Base-by-base conservation (phyloP, 495 filamentous ascomycete species). In the Elasticomyces elasticus region DNA sequence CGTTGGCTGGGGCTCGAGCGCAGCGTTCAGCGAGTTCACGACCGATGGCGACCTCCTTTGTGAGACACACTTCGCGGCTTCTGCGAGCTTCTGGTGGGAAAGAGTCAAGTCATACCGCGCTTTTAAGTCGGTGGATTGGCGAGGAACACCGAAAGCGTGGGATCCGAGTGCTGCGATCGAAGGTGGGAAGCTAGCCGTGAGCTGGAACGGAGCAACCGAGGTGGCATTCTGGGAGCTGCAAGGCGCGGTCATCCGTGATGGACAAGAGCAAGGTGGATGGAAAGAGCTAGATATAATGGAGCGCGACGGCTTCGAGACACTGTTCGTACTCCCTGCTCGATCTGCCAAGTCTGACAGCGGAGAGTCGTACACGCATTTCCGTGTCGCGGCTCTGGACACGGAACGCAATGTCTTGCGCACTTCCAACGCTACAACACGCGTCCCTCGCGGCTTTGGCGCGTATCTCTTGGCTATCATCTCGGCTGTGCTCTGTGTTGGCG, bases 191-290 rank as follows among this genome's bases (percentile, higher is more conserved):
- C 25, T 62, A 20, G 59, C 51, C 38, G 48, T 62, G 12, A 55
- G 51, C 52, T 62, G 60, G 60, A 62, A 62, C 33, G 60, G 60
- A 26, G 60, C 60, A 12, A 62, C 56, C 1, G 56, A 60, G 17
- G 51, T 60, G 41, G 30, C 23, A 4, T 47, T 28, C 44, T 62
- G 60, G 60, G 49, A 56, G 41, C 35, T 62, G 7, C 59, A 62
- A 13, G 60, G 51, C 47, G 26, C 38, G 15, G 15, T 10, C 1
- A 24, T 26, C 27, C 31, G 31, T n/a, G 37, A 27, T 4, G 48
- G 10, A 7, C 6, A 22, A 10, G 54, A 44, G 27, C 40, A 44
- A 22, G 40, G 40, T 13, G 10, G 24, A 47, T 53, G 11, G 6
- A n/a, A 52, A 48, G 48, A 31, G 17, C 4, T 58, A 15, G 49